Evolutionary conservation across 2,329 filamentous ascomycete genomes (phyloP), one percentile per base, ranked within the genome.

Genomic region (Aspergillus fumigatus): DNA sequence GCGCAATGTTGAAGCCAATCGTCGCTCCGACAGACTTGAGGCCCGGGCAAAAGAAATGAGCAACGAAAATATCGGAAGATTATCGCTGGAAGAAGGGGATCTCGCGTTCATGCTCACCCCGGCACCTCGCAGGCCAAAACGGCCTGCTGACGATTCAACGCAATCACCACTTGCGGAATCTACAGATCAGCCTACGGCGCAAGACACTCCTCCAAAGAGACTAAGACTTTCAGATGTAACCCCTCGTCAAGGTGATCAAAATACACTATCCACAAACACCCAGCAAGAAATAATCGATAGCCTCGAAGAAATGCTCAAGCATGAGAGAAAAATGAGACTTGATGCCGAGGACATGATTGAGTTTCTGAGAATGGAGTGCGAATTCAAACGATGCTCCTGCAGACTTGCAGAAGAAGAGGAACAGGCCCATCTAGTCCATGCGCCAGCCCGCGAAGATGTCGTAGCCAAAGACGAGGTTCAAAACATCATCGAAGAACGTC

Each of bases 341-440:
- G 76, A 80, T 27, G 82, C 82, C 0, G 79, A 85, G 60, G 82
- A 84, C 29, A 78, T 84, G 72, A 75, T 86, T 2, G 68, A 79
- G 32, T 79, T 79, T 58, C 63, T 80, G 69, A 76, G 76, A 48
- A 75, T 80, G 65, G 77, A 80, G 60, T 81, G 79, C 54, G 76
- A 79, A 59, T 79, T 80, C 58, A 71, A 76, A 55, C 69, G 72
- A 52, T 81, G 79, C 64, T 74, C 76, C 7, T 81, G 79, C 62
- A 73, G 78, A 26, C 56, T 79, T 50, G 75, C 76, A 7, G 78
- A 80, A 59, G 66, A 67, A 21, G 63, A 73, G 25, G 76, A 75
- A 6, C 75, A 75, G 4, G 65, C 66, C 23, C 64, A 66, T 32
- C 78, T 76, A 59, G 64, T 75, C 14, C 72, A 79, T 56, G 75